These are phyloP conservation scores for Mitragyna speciosa DNA, from an alignment of 257 asterid genomes.

Conservation along the genomic window DNA sequence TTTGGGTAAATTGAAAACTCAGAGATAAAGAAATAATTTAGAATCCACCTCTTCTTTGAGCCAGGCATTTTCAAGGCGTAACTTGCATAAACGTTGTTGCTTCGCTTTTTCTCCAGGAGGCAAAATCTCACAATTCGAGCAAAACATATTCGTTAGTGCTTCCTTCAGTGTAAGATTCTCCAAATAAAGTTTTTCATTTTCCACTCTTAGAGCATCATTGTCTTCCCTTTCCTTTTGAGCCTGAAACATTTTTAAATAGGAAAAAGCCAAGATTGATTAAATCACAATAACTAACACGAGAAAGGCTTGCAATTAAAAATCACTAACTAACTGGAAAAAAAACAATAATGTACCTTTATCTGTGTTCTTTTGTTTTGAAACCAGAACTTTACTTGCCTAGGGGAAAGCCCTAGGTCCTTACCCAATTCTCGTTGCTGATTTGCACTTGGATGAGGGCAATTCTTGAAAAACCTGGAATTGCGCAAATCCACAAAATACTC, in stretches of 20 bases:
- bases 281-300: too few relatives aligned
- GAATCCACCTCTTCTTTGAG: background rate
- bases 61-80: background rate
- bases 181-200: background rate
- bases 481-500: background rate
- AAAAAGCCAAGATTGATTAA: too few relatives aligned
- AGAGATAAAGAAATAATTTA: background rate
- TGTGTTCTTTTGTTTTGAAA: slow-evolving; percentile 12
- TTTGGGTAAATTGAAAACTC: too few relatives aligned
- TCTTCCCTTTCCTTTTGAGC: background rate
- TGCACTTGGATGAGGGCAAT: background rate
- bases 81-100: too few relatives aligned
- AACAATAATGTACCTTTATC: background rate
- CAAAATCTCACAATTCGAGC: background rate
- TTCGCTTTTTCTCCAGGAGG: background rate
- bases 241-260: background rate
- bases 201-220: background rate
- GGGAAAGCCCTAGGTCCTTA: background rate
- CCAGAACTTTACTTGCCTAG: slow-evolving; percentile 7
- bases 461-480: background rate
- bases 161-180: background rate
- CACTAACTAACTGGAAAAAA: background rate
- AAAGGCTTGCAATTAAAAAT: background rate
- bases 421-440: background rate
- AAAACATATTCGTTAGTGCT: background rate